Evolutionary conservation across 2,329 filamentous ascomycete species (phyloP).

Genomic region (Aspergillus spinulosporus): DNA sequence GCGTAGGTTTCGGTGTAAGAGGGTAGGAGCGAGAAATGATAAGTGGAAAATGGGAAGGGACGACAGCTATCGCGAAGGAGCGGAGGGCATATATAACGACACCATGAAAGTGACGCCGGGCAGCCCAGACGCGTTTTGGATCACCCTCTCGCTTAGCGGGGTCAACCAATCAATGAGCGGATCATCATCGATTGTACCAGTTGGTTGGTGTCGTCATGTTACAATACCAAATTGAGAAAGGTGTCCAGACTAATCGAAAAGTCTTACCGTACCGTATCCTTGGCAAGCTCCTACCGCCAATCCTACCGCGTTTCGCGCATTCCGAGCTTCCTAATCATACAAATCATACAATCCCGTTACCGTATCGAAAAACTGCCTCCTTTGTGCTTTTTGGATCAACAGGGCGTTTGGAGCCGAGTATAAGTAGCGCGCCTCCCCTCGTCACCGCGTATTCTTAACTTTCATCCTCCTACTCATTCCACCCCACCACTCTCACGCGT

Average conservation of each 20-base stretch:
- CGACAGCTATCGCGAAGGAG: constrained; percentile 36
- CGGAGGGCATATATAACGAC: constrained; percentile 46
- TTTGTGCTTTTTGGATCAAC: constrained; percentile 49
- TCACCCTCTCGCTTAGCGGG: constrained; percentile 48
- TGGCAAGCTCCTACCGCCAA: constrained; percentile 21
- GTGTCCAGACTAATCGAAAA: constrained; percentile 24
- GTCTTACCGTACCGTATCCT: constrained; percentile 24
- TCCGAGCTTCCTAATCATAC: constrained; percentile 43
- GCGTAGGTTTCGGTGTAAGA: neutral
- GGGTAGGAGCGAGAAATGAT: constrained; percentile 7
- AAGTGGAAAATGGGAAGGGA: constrained; percentile 24
- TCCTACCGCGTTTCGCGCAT: constrained; percentile 24
- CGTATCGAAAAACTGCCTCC: constrained; percentile 50
- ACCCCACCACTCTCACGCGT: constrained; percentile 27
- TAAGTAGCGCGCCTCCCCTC: constrained; percentile 48
- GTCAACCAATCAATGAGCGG: constrained; percentile 43
- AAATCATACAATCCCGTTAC: constrained; percentile 45
- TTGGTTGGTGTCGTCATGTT: constrained; percentile 18
- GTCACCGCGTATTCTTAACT: constrained; percentile 41
- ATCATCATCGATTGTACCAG: constrained; percentile 31
- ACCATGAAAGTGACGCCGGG: constrained; percentile 46
- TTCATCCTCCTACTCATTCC: constrained; percentile 34
- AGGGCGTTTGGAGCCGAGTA: constrained; percentile 42
- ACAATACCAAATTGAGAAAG: constrained; percentile 32
- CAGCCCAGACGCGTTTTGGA: constrained; percentile 43